These are phyloP conservation scores for Fusarium aywerte DNA, from an alignment of 2,329 filamentous ascomycete genomes.

Conservation along the genomic window DNA sequence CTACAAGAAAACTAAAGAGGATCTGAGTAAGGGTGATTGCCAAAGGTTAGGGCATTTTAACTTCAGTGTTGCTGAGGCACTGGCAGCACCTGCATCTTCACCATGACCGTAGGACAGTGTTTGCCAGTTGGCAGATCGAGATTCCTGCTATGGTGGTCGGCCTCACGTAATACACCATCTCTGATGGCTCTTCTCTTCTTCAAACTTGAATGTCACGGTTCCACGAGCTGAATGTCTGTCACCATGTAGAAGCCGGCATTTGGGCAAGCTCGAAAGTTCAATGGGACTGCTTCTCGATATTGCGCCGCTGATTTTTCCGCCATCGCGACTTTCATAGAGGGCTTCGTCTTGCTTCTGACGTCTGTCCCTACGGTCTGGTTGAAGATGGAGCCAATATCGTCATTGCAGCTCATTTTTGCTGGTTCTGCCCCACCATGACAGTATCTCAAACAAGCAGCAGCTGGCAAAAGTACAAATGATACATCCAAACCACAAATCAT, in stretches of 20 bases:
- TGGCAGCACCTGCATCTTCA: conserved; percentile 11
- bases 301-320: neutral
- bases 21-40: neutral
- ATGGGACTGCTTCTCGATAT: neutral
- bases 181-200: conserved; percentile 14
- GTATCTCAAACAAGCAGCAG: conserved; percentile 18
- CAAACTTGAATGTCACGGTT: conserved; percentile 23
- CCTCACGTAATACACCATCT: conserved; percentile 8
- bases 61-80: conserved; percentile 6
- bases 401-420: conserved; percentile 31
- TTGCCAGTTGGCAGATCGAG: conserved; percentile 16
- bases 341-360: conserved; percentile 26
- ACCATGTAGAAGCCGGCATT: neutral
- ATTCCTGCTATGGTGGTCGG: neutral
- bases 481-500: neutral
- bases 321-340: neutral
- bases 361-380: neutral
- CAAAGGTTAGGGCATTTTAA: conserved; percentile 9
- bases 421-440: conserved; percentile 27
- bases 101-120: conserved; percentile 25
- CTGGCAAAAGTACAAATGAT: conserved; percentile 5
- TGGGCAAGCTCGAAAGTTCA: neutral
- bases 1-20: neutral
- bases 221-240: conserved; percentile 16
- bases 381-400: conserved; percentile 28